Conservation (phyloP, 305 asterid species). For the Salvia sclarea region DNA sequence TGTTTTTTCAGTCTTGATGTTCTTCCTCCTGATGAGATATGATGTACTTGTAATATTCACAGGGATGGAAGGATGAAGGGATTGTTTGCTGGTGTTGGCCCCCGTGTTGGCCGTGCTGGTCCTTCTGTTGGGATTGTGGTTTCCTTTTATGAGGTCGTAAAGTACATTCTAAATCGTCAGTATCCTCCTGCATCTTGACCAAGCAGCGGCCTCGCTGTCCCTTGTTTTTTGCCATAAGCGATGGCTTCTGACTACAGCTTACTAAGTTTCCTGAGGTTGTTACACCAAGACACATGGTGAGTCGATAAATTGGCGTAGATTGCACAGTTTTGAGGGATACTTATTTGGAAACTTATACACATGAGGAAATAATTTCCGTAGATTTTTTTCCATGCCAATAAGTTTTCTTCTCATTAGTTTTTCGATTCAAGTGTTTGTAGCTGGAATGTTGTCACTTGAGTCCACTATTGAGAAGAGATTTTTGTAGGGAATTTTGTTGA, state of each 20-base stretch:
- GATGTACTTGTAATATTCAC: conserved; percentile 26
- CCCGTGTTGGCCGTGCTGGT: conserved; percentile 96
- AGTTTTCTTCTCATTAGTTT: conserved; percentile 40
- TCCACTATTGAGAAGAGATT: conserved; percentile 41
- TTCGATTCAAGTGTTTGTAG: conserved; percentile 27
- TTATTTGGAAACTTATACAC: conserved; percentile 10
- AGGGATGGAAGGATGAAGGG: conserved; percentile 94
- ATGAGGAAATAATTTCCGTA: conserved; percentile 37
- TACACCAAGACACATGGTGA: conserved; percentile 27
- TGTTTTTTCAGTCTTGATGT: neutral
- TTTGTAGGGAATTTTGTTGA: conserved; percentile 38
- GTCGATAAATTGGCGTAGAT: conserved; percentile 35
- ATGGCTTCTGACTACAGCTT: conserved; percentile 35
- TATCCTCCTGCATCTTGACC: conserved; percentile 42
- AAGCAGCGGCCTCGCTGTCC: neutral
- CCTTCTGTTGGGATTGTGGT: conserved; percentile 95
- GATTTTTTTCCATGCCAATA: conserved; percentile 32
- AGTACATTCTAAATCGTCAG: conserved; percentile 56
- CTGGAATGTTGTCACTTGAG: conserved; percentile 28
- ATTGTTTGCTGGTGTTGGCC: conserved; percentile 90
- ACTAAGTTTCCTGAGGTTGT: conserved; percentile 28
- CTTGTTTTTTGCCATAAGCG: neutral
- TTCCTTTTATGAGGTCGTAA: conserved; percentile 91
- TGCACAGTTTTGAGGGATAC: conserved; percentile 42
- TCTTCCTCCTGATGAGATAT: conserved; percentile 12